These are phyloP conservation scores for Russula emetica DNA, from an alignment of 768 basidiomycete genomes.

Conservation along the genomic window DNA sequence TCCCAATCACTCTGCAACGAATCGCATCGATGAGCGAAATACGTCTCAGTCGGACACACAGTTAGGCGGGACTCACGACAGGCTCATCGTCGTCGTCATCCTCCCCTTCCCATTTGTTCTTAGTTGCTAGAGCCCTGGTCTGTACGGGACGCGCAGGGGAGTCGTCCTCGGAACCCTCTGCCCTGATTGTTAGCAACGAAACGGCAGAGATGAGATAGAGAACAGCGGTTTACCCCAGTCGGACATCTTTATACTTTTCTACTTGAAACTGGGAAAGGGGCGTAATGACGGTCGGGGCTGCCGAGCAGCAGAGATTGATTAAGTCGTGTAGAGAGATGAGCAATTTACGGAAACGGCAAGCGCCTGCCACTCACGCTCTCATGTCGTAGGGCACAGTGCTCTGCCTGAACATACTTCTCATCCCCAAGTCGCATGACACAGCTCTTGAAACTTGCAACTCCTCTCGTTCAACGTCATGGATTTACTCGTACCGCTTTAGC, in stretches of 20 bases:
- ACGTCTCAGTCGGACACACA: not conserved
- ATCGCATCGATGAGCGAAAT: conserved; percentile 17
- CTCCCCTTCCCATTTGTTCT: conserved; percentile 84
- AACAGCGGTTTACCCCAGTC: conserved; percentile 28
- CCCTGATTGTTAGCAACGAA: conserved; percentile 8
- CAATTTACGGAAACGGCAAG: conserved; percentile 14
- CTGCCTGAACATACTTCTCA: no score
- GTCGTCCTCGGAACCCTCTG: conserved; percentile 26
- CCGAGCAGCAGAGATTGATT: conserved; percentile 22
- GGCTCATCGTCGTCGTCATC: conserved; percentile 81
- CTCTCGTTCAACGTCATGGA: conserved; percentile 61
- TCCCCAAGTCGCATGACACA: conserved; percentile 22
- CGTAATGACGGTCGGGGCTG: conserved; percentile 28
- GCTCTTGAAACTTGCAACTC: conserved; percentile 58
- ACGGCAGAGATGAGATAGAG: not conserved
- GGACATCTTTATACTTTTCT: conserved; percentile 24
- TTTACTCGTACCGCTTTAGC: conserved; percentile 72
- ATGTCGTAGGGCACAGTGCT: not conserved
- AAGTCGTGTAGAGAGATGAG: not conserved
- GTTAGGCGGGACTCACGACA: conserved; percentile 50
- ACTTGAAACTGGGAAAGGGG: conserved; percentile 8
- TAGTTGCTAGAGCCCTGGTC: conserved; percentile 29
- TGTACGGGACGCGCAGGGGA: conserved; percentile 22
- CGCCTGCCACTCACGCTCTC: not conserved
- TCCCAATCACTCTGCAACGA: conserved; percentile 88